Evolutionary conservation across 176 grass and related monocot species (phyloP).

Genomic region (Cenchrus purpureus): DNA sequence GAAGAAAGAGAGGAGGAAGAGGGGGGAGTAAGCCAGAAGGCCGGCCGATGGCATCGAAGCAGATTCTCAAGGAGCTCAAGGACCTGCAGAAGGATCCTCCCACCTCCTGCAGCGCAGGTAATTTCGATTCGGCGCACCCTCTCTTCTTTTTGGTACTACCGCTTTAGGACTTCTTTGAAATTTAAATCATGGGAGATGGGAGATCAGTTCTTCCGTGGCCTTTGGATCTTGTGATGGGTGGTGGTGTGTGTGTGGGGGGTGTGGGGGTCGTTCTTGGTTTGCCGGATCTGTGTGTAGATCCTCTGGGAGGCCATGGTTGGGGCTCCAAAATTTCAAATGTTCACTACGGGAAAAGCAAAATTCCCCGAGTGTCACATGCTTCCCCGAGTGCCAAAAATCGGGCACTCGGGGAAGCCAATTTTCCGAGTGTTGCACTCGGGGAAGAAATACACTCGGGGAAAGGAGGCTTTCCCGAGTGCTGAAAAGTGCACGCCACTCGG

Average conservation of each 20-base stretch:
- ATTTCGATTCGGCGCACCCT: not conserved
- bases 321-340: not conserved
- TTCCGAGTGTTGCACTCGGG: too few species aligned
- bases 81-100: conserved; percentile 64
- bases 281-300: conserved; percentile 11
- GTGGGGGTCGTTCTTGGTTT: not conserved
- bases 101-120: conserved; percentile 65
- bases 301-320: too few species aligned
- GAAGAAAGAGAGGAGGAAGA: not conserved
- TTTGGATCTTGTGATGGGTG: too few species aligned
- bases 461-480: too few species aligned
- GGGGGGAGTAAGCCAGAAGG: not conserved
- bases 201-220: not conserved
- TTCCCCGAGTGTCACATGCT: too few species aligned
- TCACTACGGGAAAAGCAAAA: too few species aligned
- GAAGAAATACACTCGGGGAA: too few species aligned
- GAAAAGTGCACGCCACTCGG: too few species aligned
- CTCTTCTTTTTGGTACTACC: not conserved
- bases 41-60: conserved; percentile 57
- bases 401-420: too few species aligned
- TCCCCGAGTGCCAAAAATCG: too few species aligned
- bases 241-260: too few species aligned
- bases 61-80: conserved; percentile 72
- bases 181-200: not conserved
- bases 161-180: not conserved